These are phyloP conservation scores for Juncus effusus DNA, from an alignment of 176 grass and related monocot species.

Conservation along the genomic window DNA sequence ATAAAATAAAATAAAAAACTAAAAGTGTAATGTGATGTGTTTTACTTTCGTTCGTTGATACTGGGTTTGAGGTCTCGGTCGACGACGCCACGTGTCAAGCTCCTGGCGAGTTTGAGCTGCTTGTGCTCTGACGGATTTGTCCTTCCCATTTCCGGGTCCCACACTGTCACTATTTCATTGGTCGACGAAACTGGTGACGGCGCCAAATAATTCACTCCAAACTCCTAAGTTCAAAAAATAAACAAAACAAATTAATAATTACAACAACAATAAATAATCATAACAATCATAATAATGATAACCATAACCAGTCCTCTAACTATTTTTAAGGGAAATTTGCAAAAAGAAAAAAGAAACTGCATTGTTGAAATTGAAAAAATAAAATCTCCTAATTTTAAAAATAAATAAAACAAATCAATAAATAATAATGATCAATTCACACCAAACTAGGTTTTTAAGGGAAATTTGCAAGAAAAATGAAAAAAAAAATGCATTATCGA, in stretches of 20 bases:
- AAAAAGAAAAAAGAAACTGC: too few species aligned
- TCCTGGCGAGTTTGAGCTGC: conserved; percentile 86
- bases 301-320: background rate
- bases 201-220: conserved; percentile 70
- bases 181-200: conserved; percentile 55
- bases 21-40: conserved; percentile 12
- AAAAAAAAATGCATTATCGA: background rate
- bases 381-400: too few species aligned
- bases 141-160: conserved; percentile 80
- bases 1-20: conserved; percentile 17
- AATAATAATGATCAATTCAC: too few species aligned
- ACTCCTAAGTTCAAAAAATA: conserved; percentile 53
- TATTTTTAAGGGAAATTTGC: too few species aligned
- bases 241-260: background rate
- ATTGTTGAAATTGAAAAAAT: too few species aligned
- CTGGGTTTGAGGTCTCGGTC: conserved; percentile 98
- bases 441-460: background rate
- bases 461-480: background rate
- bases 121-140: conserved; percentile 96
- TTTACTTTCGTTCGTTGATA: conserved; percentile 72
- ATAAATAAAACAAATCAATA: too few species aligned
- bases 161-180: conserved; percentile 87
- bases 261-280: conserved; percentile 3
- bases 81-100: conserved; percentile 91
- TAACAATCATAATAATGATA: background rate